Base-by-base conservation (phyloP, 305 asterid species). In the Ilex paraguariensis region DNA sequence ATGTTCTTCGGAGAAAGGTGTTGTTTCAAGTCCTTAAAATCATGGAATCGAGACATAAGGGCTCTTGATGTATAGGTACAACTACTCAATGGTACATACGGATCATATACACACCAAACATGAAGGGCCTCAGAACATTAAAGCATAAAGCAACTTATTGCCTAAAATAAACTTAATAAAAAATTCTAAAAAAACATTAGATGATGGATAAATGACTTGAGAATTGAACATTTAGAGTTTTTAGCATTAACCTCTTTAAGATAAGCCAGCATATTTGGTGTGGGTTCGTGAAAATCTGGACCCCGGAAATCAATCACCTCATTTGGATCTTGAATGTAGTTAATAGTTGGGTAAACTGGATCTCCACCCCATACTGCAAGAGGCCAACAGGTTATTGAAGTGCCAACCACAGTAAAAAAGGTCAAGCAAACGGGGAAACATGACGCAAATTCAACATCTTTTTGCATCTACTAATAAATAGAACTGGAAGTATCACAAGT, bases 361-460 rank as follows among this genome's bases (percentile, higher is more conserved):
- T 92, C 98, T 64, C 98, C 98, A 67, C 98, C 98, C 98, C 98
- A 92, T 80, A 92, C 98, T 92, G 86, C 84, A 79, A 64, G 10
- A 46, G 42, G 52, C 52, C 52, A 46, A 46, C 13, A 0, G 10
- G 9, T 4, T 36, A 36, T 13, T 28, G 42, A 56, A 0, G 17
- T 3, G 3, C 42, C 14, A 30, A n/a, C 28, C 56, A 17, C 56
- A n/a, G 3, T 52, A 46, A 11, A 46, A 46, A 1, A 46, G 52
- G 52, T 46, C 7, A 46, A 3, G 42, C 42, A 8, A 8, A 5
- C 42, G 9, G 42, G 42, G 42, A 36, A 21, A 36, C 3, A 36
- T 4, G 42, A 3, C 1, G 6, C 9, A 8, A 36, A 8, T 4
- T 36, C 42, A 36, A 36, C 42, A 36, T 36, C 1, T 36, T 36